Evolutionary conservation across 2,329 filamentous ascomycete species (phyloP).

Genomic region (Cladophialophora yegresii): DNA sequence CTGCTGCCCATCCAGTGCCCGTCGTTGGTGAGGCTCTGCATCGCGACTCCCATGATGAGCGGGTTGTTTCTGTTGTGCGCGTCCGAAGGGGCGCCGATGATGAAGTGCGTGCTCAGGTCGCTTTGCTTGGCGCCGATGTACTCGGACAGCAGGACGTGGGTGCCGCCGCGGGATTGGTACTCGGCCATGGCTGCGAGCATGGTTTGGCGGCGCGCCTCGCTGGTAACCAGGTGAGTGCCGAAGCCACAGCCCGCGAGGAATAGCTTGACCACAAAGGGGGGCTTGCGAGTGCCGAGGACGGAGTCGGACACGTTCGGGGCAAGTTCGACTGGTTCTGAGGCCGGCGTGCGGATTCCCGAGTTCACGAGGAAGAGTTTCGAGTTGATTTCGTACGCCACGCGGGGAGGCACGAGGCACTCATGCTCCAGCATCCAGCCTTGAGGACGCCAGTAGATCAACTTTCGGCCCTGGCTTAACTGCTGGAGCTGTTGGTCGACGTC

Average conservation of each 20-base stretch:
- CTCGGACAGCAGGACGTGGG: constrained; percentile 1
- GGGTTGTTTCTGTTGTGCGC: background rate
- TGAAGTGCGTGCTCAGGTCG: background rate
- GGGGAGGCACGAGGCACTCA: background rate
- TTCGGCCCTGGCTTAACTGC: background rate
- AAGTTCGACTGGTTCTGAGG: background rate
- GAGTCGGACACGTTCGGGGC: background rate
- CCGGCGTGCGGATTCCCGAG: background rate
- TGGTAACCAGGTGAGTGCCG: background rate
- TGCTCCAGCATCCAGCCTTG: constrained; percentile 1
- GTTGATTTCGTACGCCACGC: background rate
- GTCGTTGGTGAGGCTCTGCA: background rate
- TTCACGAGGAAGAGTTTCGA: background rate
- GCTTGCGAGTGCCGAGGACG: background rate
- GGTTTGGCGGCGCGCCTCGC: background rate
- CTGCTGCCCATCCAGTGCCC: constrained; percentile 1
- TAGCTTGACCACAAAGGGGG: background rate
- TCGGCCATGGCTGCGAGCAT: constrained; percentile 3
- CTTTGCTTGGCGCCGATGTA: background rate
- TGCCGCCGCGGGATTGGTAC: background rate
- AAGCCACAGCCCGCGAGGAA: constrained; percentile 2
- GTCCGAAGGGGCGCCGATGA: background rate
- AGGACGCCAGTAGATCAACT: background rate
- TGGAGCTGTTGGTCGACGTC: background rate
- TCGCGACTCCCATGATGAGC: background rate